A percentile compares a stretch with the other conserved stretches of the same genome.
phyloP scores from a whole-genome alignment of 2,329 filamentous ascomycete genomes.

The Fusarium annulatum region DNA sequence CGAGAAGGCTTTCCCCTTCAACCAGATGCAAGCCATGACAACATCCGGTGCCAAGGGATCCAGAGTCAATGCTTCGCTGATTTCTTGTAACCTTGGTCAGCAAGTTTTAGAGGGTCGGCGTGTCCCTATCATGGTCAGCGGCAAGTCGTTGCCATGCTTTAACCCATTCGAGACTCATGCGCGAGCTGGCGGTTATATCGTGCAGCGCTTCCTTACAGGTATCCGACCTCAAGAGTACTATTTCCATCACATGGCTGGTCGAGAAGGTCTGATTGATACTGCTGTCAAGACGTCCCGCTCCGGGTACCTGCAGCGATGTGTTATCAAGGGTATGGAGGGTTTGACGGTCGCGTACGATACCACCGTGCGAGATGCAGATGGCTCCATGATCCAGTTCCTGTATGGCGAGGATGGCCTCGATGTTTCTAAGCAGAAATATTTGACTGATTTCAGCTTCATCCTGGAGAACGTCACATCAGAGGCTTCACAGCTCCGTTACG shows the following conservation, averaged over 20 bases:
- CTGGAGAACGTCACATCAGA: slow-evolving; percentile 87
- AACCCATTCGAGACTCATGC: slow-evolving; percentile 90
- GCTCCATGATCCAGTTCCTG: slow-evolving; percentile 91
- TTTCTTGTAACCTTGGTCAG: slow-evolving; percentile 97
- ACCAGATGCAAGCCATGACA: slow-evolving; percentile 99
- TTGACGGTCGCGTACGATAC: slow-evolving; percentile 92
- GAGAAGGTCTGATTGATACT: slow-evolving; percentile 98
- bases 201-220: slow-evolving; percentile 96
- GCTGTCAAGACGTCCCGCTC: slow-evolving; percentile 98
- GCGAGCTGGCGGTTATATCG: slow-evolving; percentile 91
- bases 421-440: slow-evolving; percentile 91
- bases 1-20: slow-evolving; percentile 91
- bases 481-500: slow-evolving; percentile 78
- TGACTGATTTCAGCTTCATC: slow-evolving; percentile 90
- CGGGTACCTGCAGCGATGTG: slow-evolving; percentile 93
- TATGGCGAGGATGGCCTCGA: slow-evolving; percentile 98
- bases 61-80: slow-evolving; percentile 93
- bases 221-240: slow-evolving; percentile 98
- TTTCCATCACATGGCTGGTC: slow-evolving; percentile 99
- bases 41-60: slow-evolving; percentile 95
- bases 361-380: slow-evolving; percentile 93
- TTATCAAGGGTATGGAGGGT: slow-evolving; percentile 99
- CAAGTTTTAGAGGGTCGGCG: slow-evolving; percentile 94
- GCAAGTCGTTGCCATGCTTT: slow-evolving; percentile 95
- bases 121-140: slow-evolving; percentile 97